Evolutionary conservation across 2,329 filamentous ascomycete genomes (phyloP), one percentile per base, ranked within the genome.

Genomic region (Thielaviopsis punctulata): DNA sequence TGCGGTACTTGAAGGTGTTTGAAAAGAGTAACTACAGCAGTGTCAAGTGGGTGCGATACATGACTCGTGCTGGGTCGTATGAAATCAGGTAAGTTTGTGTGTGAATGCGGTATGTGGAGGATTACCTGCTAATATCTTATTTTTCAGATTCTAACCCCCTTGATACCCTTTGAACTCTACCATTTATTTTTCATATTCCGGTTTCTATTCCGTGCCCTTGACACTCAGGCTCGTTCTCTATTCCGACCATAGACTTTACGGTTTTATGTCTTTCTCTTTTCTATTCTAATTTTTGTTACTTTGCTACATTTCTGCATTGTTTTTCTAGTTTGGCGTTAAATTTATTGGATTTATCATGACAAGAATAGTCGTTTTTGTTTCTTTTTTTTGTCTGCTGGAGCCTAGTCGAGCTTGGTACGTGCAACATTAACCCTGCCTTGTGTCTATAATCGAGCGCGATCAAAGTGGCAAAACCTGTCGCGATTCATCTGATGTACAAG

Each of bases 1-100:
- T 98, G 53, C 74, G 93, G 48, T 98, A 98, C 66, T 69, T 98
- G 54, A 98, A 98, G 69, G 92, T 98, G 1, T 98, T 98, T 70
- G 92, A 98, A 71, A 98, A 98, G 80, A 92, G 79, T 67, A 96
- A 96, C 67, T 98, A 98, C 66, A 93, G 86, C 57, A 95, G 88
- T 63, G 92, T 98, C 48, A 98, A 98, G 68, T 98, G 92, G 92
- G 92, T 98, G 60, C 75, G 92, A 60, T 98, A 98, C 68, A 96
- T 98, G 92, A 98, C 92, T 18, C 80, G 90, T 59, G 92, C 90
- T 15, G 92, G 92, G 24, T 95, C 88, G 66, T 98, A 98, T 67
- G 92, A 98, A 70, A 95, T 98, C 64, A 76, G 88, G 82, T 93
- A 59, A 60, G 68, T 56, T 13, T 27, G n/a, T 13, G n/a, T 1